Base-by-base conservation (phyloP, 805 yeast genomes). In the Metschnikowia dekortorum region DNA sequence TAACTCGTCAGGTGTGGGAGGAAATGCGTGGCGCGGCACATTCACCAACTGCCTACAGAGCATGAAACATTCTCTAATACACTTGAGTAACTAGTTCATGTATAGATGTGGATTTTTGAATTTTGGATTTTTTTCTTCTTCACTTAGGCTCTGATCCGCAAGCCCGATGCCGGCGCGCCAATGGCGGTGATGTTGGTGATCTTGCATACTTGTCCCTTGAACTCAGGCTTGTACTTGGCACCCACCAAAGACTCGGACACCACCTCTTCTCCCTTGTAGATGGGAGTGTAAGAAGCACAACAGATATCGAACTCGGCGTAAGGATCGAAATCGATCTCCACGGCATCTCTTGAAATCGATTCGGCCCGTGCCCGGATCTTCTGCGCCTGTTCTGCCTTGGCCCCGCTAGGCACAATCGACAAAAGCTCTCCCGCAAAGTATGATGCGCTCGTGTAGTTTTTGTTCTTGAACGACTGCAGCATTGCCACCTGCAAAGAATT, bases 401-500 rank as follows among this genome's bases (percentile, higher is more conserved):
- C 77, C 14, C 97, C 97, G 14, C 81, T 65, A 1, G 85, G 60
- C 50, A 82, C 80, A 46, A 90, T 77, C 61, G 81, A 77, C 64
- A 94, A 77, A 64, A 87, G 85, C 69, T 89, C 91, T 22, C 79
- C 75, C 0, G 99, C 98, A 75, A 94, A 94, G 63, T 83, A 84
- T 6, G 96, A 82, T 1, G 99, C 97, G 53, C 86, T 81, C 3
- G 91, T 85, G 71, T 72, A 94, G 71, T 94, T 92, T 68, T 91
- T 90, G 66, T 85, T 78, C 66, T 87, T 88, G 79, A 88, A 90
- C 37, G 94, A 82, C 73, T 89, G 96, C 41, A 87, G 83, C 94
- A 92, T 87, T 37, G 99, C 99, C 50, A 90, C 96, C 67, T 89
- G 95, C 61, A 90, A 76, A 10, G 98, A 96, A 63, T 89, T 85